Percentiles rank a stretch among this genome's conserved stretches.
phyloP scores from a whole-genome alignment of 345 rosid species.

The Eutrema heterophyllum region DNA sequence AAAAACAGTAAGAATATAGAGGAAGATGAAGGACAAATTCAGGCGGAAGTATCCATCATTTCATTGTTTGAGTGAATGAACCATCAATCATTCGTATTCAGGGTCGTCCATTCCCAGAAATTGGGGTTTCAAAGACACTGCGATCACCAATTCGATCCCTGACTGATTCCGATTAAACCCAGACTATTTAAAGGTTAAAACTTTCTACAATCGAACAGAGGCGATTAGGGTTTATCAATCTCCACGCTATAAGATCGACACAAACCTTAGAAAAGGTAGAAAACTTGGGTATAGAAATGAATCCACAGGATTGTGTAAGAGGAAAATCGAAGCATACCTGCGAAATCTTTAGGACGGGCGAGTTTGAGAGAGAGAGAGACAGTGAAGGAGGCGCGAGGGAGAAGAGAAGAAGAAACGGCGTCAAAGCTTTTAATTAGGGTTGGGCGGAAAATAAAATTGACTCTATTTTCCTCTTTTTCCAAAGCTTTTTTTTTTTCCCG shows the following conservation, averaged over 20 bases:
- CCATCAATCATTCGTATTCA: not conserved
- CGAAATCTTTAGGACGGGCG: not conserved
- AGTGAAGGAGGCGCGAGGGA: slow-evolving; percentile 10
- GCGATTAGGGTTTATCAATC: slow-evolving; percentile 13
- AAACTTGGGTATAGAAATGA: not conserved
- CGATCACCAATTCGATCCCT: not conserved
- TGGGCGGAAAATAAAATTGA: not conserved
- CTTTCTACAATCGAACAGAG: not conserved
- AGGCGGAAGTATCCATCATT: not conserved
- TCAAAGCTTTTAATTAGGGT: slow-evolving; percentile 15
- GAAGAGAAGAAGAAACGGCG: slow-evolving; percentile 1
- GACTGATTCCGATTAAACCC: not conserved
- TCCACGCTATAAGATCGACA: not conserved
- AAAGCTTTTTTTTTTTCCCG: not conserved
- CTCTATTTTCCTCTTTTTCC: not conserved
- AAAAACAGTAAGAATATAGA: not conserved
- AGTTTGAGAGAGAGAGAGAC: not conserved
- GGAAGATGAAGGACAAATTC: not conserved
- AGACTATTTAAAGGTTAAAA: not conserved
- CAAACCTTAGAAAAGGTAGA: not conserved
- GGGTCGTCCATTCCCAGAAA: not conserved
- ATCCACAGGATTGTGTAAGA: not conserved
- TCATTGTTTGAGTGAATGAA: not conserved
- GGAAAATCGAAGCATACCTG: slow-evolving; percentile 14
- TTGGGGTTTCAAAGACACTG: slow-evolving; percentile 4